A percentile compares a stretch with the other conserved stretches of the same genome.
Conservation (phyloP, 306 rosid genomes). For the Corylus americana region DNA sequence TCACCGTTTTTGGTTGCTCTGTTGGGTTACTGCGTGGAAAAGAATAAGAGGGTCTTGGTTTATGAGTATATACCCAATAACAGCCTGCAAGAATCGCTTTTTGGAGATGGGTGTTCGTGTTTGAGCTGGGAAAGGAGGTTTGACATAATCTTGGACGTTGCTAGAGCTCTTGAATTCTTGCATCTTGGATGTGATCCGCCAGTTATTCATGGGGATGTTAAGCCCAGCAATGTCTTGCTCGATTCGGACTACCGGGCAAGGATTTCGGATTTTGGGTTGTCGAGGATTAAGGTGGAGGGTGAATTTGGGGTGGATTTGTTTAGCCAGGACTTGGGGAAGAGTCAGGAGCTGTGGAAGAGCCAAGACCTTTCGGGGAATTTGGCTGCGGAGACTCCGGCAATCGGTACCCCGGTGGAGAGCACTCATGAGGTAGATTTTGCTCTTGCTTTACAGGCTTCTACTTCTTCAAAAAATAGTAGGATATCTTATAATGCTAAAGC, state of each 20-base stretch:
- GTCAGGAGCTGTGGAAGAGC: slow-evolving; percentile 75
- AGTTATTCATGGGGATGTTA: slow-evolving; percentile 88
- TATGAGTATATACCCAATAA: slow-evolving; percentile 86
- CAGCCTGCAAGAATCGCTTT: slow-evolving; percentile 88
- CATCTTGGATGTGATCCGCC: slow-evolving; percentile 95
- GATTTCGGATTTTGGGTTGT: slow-evolving; percentile 85
- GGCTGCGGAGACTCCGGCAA: slow-evolving; percentile 68
- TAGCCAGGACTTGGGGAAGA: slow-evolving; percentile 86
- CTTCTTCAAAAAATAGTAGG: slow-evolving; percentile 75
- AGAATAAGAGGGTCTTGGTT: slow-evolving; percentile 67
- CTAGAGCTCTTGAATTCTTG: slow-evolving; percentile 83
- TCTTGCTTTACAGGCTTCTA: slow-evolving; percentile 88
- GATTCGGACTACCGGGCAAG: slow-evolving; percentile 65
- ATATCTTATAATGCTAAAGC: slow-evolving; percentile 52
- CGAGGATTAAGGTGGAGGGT: slow-evolving; percentile 86
- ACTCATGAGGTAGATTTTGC: slow-evolving; percentile 89
- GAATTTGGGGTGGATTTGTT: slow-evolving; percentile 87
- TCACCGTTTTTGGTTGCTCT: slow-evolving; percentile 85
- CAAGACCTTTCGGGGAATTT: slow-evolving; percentile 86
- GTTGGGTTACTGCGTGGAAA: slow-evolving; percentile 85
- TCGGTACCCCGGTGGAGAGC: slow-evolving; percentile 84
- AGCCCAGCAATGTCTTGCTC: slow-evolving; percentile 89
- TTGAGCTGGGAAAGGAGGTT: slow-evolving; percentile 89
- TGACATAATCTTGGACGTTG: slow-evolving; percentile 67
- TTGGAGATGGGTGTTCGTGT: slow-evolving; percentile 59